These are phyloP conservation scores for Lindgomyces ingoldianus DNA, from an alignment of 495 filamentous ascomycete genomes.

Conservation along the genomic window DNA sequence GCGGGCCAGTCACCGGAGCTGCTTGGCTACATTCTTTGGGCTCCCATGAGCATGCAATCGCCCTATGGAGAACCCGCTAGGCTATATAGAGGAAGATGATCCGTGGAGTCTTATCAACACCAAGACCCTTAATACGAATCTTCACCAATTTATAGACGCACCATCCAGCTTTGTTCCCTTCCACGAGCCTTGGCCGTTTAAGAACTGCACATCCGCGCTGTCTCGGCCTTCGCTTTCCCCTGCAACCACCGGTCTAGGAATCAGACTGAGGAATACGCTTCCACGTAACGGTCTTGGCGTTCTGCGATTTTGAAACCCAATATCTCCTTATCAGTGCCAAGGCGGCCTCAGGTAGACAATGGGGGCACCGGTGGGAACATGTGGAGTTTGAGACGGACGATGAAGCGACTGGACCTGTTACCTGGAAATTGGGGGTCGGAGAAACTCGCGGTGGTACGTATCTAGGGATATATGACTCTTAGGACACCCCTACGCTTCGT, in stretches of 20 bases:
- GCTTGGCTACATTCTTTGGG: neutral
- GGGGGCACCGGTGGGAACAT: constrained; percentile 13
- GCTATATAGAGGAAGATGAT: constrained; percentile 4
- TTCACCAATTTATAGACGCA: constrained; percentile 15
- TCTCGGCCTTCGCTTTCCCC: neutral
- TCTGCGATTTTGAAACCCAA: constrained; percentile 2
- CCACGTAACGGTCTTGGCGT: neutral
- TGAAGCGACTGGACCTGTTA: neutral
- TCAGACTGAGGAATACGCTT: neutral
- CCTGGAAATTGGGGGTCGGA: constrained; percentile 5
- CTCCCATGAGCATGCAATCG: neutral
- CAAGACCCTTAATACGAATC: constrained; percentile 17
- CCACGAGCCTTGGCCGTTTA: constrained; percentile 19
- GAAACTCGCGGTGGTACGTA: neutral
- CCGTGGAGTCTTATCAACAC: constrained; percentile 25
- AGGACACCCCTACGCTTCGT: neutral
- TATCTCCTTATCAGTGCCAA: constrained; percentile 34
- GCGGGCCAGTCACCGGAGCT: neutral
- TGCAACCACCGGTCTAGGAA: neutral
- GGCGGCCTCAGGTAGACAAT: constrained; percentile 14
- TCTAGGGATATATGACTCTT: constrained; percentile 13
- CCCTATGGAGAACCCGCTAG: neutral
- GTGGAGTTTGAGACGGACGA: constrained; percentile 4
- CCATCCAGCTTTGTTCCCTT: neutral
- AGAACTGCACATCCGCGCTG: constrained; percentile 1